Base-by-base conservation (phyloP, 805 yeast species). In the Spathaspora hagerdaliae region DNA sequence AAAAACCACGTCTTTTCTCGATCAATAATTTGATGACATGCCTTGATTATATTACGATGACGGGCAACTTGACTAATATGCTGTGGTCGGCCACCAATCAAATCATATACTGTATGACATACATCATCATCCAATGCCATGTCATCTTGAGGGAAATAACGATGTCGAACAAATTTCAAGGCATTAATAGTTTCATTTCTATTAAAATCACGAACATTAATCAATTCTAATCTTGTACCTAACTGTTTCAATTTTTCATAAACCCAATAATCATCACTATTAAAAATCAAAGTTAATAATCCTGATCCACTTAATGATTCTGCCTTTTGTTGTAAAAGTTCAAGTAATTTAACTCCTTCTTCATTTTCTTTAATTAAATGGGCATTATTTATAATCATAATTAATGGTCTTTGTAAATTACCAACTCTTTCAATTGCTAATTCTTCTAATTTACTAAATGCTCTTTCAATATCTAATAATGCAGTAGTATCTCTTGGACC, bases 401-500 rank as follows among this genome's bases (percentile, higher is more conserved):
- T 77, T 46, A 87, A 63, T 1, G 96, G 96, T 46, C 68, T 71
- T 1, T 69, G 72, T 12, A 47, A 46, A 34, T 66, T 62, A 10
- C 64, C 53, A 1, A 69, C 73, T 45, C 83, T 62, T 41, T 59
- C 52, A 2, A 84, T 67, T 0, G 95, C 90, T 26, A 87, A 83
- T 52, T 81, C 80, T 56, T 88, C 95, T 8, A 87, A 64, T 51
- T 83, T 84, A 48, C 80, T 77, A 61, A 88, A 85, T 0, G 94
- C 95, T 40, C 96, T 69, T 59, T 87, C 96, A 38, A 87, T 87
- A 57, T 87, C 96, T 35, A 87, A 65, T 40, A 87, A 61, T 0
- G 94, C 92, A 0, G 91, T 85, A 5, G 94, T 84, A 51, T 87
- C 96, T 47, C 96, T 72, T 10, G 95, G 96, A 0, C 96, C 96